phyloP scores from a whole-genome alignment of 371 early-diverging fungal genomes.

The Batkoa obscura region DNA sequence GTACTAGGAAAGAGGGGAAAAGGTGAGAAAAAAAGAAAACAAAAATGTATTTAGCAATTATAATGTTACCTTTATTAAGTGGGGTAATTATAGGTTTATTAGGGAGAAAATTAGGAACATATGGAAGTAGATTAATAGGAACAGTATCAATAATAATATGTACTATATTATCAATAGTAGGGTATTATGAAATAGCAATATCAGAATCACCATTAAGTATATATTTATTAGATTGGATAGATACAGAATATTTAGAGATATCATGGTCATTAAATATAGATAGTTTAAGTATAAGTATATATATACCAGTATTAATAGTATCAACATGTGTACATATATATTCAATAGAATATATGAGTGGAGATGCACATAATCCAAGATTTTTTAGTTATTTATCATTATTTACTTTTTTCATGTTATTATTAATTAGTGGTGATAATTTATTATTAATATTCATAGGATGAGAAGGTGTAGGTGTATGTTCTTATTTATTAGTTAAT shows the following conservation, averaged over 20 bases:
- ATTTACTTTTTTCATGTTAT: conserved; percentile 42
- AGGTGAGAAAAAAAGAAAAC: background rate
- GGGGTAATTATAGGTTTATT: background rate
- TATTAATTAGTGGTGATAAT: conserved; percentile 42
- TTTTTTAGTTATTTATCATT: conserved; percentile 46
- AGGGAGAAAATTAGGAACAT: background rate
- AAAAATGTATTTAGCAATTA: background rate
- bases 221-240: conserved; percentile 16
- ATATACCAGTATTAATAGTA: conserved; percentile 17
- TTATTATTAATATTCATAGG: conserved; percentile 34
- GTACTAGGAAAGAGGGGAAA: background rate
- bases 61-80: background rate
- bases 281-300: conserved; percentile 17
- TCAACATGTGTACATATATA: conserved; percentile 20
- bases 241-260: conserved; percentile 16
- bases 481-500: conserved; percentile 45
- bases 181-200: background rate
- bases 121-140: background rate
- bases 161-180: background rate
- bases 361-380: conserved; percentile 24
- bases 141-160: background rate
- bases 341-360: conserved; percentile 24
- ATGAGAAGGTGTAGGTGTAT: conserved; percentile 34
- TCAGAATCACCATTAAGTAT: conserved; percentile 5
- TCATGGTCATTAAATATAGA: conserved; percentile 19